Evolutionary conservation across 306 rosid species (phyloP).

Genomic region (Phaseolus lunatus): DNA sequence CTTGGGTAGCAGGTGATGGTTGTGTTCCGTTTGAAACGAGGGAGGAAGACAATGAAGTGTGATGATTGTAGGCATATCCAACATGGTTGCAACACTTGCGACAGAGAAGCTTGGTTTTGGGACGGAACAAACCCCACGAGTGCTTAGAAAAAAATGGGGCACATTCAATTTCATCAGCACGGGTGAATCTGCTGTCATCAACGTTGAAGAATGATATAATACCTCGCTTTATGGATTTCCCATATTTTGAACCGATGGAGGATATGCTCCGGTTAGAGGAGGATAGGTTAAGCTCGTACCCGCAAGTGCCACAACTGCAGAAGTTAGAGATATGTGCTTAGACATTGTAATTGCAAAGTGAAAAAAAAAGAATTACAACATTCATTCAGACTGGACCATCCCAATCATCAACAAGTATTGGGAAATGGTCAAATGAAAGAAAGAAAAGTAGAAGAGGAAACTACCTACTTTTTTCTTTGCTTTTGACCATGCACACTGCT

Average conservation of each 20-base stretch:
- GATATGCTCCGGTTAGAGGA: slow-evolving; percentile 77
- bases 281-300: slow-evolving; percentile 82
- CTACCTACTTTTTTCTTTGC: no score
- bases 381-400: no score
- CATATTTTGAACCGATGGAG: slow-evolving; percentile 79
- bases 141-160: slow-evolving; percentile 72
- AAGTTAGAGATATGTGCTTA: no score
- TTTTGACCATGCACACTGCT: no score
- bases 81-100: slow-evolving; percentile 82
- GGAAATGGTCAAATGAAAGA: background rate
- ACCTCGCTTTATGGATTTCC: slow-evolving; percentile 85
- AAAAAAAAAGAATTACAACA: background rate
- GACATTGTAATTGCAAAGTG: background rate
- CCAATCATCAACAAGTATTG: background rate
- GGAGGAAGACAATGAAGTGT: slow-evolving; percentile 48
- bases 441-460: background rate
- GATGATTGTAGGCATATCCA: slow-evolving; percentile 64
- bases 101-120: slow-evolving; percentile 81
- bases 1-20: slow-evolving; percentile 52
- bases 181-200: slow-evolving; percentile 83
- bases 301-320: slow-evolving; percentile 87
- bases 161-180: slow-evolving; percentile 76
- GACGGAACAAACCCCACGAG: slow-evolving; percentile 79
- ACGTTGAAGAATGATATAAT: slow-evolving; percentile 77
- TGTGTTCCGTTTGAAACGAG: slow-evolving; percentile 55